These are phyloP conservation scores for Neospermospora avenae DNA, from an alignment of 2,329 filamentous ascomycete genomes.

Conservation along the genomic window DNA sequence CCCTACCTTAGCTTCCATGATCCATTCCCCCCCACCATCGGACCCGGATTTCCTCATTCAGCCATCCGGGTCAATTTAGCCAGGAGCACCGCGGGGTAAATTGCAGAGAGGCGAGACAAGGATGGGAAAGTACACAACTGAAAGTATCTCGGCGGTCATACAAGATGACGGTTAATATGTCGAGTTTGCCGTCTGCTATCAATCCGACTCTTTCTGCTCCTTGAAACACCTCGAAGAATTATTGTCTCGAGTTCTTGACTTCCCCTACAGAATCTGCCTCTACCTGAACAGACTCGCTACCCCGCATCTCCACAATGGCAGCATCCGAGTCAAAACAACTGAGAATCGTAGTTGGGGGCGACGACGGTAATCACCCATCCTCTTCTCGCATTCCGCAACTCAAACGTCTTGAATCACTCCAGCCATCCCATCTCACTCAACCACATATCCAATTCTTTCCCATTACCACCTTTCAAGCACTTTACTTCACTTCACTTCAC, in stretches of 20 bases:
- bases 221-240: not conserved
- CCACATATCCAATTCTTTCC: not conserved
- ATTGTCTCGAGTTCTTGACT: not conserved
- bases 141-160: not conserved
- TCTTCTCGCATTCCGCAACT: not conserved
- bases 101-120: not conserved
- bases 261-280: too few species aligned
- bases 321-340: constrained; percentile 32
- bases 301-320: constrained; percentile 16
- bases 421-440: not conserved
- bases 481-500: not conserved
- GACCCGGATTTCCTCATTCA: not conserved
- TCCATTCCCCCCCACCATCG: not conserved
- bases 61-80: constrained; percentile 3
- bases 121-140: not conserved
- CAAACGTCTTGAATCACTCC: not conserved
- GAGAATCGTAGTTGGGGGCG: constrained; percentile 60
- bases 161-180: not conserved
- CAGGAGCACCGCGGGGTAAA: constrained; percentile 3
- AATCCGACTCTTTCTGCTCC: not conserved
- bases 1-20: not conserved
- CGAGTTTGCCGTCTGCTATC: not conserved
- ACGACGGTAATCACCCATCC: constrained; percentile 35
- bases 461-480: not conserved
- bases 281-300: constrained; percentile 1